Percentiles rank a stretch among this genome's conserved stretches.
Conservation (phyloP, 2,329 filamentous ascomycete genomes). For the Colletotrichum sp. region DNA sequence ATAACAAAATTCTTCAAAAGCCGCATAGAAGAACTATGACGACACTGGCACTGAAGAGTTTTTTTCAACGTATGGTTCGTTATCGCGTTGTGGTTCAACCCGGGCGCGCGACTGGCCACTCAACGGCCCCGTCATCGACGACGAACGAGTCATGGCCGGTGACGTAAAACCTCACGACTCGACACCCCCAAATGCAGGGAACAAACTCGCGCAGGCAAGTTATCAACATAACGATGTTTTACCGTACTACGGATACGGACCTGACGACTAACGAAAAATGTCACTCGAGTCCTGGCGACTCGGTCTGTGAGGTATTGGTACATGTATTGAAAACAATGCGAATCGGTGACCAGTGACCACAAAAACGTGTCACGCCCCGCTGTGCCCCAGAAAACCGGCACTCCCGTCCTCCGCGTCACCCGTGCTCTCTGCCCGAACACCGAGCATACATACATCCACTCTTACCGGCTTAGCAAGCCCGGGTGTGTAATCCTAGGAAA, state of each 20-base stretch:
- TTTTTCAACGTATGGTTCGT: background rate
- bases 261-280: background rate
- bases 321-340: background rate
- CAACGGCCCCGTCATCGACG: background rate
- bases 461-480: background rate
- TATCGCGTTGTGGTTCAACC: background rate
- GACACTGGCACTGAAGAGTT: background rate
- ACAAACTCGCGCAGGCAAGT: background rate
- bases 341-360: background rate
- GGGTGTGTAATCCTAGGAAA: too few relatives aligned
- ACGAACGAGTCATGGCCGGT: constrained; percentile 11
- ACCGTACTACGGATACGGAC: background rate
- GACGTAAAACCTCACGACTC: constrained; percentile 9
- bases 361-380: background rate
- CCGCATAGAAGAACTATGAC: background rate
- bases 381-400: background rate
- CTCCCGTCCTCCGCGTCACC: background rate
- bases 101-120: background rate
- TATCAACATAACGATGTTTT: background rate
- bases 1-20: background rate
- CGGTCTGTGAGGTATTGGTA: background rate
- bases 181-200: background rate
- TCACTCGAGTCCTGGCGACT: background rate
- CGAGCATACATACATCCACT: background rate
- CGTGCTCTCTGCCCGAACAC: background rate